phyloP scores from a whole-genome alignment of 768 basidiomycete genomes.

The Floccularia luteovirens region DNA sequence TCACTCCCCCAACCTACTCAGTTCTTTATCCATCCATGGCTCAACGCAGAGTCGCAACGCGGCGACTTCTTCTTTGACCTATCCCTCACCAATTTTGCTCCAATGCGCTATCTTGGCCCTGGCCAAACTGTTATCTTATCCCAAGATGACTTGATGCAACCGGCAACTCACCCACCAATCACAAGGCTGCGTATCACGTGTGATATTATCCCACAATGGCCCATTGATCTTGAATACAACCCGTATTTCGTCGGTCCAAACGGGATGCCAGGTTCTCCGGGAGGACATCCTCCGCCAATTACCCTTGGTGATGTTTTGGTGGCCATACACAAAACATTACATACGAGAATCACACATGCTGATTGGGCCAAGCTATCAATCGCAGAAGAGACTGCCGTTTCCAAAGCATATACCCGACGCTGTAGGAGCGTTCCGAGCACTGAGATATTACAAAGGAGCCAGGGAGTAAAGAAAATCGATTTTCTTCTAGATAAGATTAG shows the following conservation, averaged over 20 bases:
- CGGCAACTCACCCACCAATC: constrained; percentile 49
- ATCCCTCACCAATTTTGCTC: constrained; percentile 35
- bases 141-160: constrained; percentile 36
- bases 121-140: constrained; percentile 31
- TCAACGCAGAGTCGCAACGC: constrained; percentile 42
- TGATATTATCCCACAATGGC: constrained; percentile 54
- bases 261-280: constrained; percentile 13
- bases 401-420: constrained; percentile 6
- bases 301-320: constrained; percentile 6
- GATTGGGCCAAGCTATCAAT: constrained; percentile 5
- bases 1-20: constrained; percentile 17
- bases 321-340: constrained; percentile 5
- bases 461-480: constrained; percentile 9
- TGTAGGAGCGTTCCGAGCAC: constrained; percentile 1
- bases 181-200: constrained; percentile 49
- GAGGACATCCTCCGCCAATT: constrained; percentile 7
- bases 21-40: constrained; percentile 37
- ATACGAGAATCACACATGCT: constrained; percentile 4
- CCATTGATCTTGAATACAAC: constrained; percentile 41
- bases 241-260: constrained; percentile 9
- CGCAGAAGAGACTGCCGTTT: not conserved
- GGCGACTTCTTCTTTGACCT: constrained; percentile 51
- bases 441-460: constrained; percentile 3
- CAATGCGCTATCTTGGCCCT: constrained; percentile 28
- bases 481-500: constrained; percentile 7